Evolutionary conservation across 257 asterid genomes (phyloP).

Genomic region (Solanum piurae): DNA sequence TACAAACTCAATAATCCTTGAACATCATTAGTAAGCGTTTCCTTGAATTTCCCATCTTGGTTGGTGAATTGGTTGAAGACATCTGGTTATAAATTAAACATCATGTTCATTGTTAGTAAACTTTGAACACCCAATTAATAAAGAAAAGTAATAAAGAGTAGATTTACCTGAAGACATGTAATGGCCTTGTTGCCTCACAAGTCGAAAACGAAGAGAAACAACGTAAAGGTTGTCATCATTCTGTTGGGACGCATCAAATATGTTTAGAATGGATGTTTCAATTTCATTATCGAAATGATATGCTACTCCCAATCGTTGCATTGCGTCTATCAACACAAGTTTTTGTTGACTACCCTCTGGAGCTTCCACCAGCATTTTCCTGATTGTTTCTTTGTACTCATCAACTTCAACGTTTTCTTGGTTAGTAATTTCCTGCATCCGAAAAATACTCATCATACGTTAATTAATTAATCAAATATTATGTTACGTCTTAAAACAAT

Average conservation of each 20-base stretch:
- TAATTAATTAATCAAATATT: too few species aligned
- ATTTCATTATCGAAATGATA: constrained; percentile 1
- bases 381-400: neutral
- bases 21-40: neutral
- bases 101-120: neutral
- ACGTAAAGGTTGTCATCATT: neutral
- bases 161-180: neutral
- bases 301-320: neutral
- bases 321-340: neutral
- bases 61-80: neutral
- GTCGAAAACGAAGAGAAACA: neutral
- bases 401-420: neutral
- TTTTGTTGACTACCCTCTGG: neutral
- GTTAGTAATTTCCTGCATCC: neutral
- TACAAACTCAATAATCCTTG: neutral
- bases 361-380: neutral
- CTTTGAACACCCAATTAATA: too few species aligned
- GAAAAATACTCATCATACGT: too few species aligned
- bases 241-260: neutral
- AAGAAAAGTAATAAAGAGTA: too few species aligned
- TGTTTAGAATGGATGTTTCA: neutral
- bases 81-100: neutral
- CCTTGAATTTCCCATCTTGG: neutral
- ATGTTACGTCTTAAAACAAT: too few species aligned
- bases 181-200: neutral